Base-by-base conservation (phyloP, 768 basidiomycete genomes). In the Lentinula sp. region DNA sequence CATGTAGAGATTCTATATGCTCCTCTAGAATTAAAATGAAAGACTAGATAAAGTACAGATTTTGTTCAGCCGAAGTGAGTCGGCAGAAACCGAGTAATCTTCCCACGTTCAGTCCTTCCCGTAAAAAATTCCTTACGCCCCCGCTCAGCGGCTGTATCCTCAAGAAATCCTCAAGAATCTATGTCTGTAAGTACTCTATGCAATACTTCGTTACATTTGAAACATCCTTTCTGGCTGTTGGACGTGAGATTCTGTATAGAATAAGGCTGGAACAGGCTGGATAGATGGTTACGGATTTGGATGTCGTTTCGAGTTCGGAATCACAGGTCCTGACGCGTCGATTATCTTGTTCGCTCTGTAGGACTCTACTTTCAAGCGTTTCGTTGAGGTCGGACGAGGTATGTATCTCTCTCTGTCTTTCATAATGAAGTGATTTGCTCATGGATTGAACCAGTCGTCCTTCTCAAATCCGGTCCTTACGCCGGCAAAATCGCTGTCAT, bases 311-410 rank as follows among this genome's bases (percentile, higher is more conserved):
- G 6, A 10, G 18, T 39, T 34, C 9, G 23, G 28, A 39, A 13
- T 39, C 37, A 39, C 28, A 10, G 21, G n/a, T 34, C 34, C 37
- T 54, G 52, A 34, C 35, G 52, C 15, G 15, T 51, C 50, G 11
- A 51, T 28, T 40, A 9, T 42, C 18, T 42, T 59, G 59, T 43
- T n/a, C 16, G n/a, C 4, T 40, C 15, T 42, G 49, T 43, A 90
- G 85, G 81, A 87, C 66, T 95, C 92, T 70, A 93, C 87, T 74
- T 98, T 98, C 84, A 88, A 89, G 78, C 92, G 93, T 64, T 98
- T 96, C 78, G 95, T 98, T 71, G 91, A 99, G 86, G 94, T 98
- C 74, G 96, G 96, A 72, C 92, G 96, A 71, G 91, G 91, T 93
- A 68, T 63, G 82, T 34, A 21, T 28, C 21, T 39, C 21, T 39